Percentiles rank a stretch among this genome's conserved stretches.
phyloP scores from a whole-genome alignment of 176 grass and related monocot species.

The Phoenix roebelenii region DNA sequence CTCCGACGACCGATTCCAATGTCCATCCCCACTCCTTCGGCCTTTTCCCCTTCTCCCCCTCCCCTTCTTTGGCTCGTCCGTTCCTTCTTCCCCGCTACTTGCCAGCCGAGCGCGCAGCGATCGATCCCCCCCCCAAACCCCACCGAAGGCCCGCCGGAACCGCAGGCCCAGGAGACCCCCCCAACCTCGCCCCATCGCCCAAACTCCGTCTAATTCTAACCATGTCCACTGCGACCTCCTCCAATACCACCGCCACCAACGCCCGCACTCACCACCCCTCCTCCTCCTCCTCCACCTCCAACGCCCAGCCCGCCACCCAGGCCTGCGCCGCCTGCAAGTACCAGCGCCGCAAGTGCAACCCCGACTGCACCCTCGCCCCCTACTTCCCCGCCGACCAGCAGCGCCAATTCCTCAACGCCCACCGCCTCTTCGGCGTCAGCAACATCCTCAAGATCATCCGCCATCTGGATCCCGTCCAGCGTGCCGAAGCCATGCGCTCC shows the following conservation, averaged over 20 bases:
- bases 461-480: slow-evolving; percentile 1
- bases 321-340: slow-evolving; percentile 68
- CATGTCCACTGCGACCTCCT: slow-evolving; percentile 20
- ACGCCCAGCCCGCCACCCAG: slow-evolving; percentile 7
- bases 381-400: slow-evolving; percentile 68
- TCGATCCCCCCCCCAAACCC: too few relatives aligned
- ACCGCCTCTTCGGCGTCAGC: slow-evolving; percentile 55
- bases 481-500: slow-evolving; percentile 32
- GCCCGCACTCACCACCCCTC: slow-evolving; percentile 9
- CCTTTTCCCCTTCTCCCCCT: too few relatives aligned
- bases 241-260: neutral
- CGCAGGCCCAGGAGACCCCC: too few relatives aligned
- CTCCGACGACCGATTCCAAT: too few relatives aligned
- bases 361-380: slow-evolving; percentile 37
- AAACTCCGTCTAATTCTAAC: neutral
- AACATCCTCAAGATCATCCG: slow-evolving; percentile 39
- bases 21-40: too few relatives aligned
- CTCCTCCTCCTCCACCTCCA: neutral
- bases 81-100: too few relatives aligned
- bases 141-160: too few relatives aligned
- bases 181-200: too few relatives aligned
- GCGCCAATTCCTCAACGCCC: slow-evolving; percentile 40
- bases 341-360: slow-evolving; percentile 56
- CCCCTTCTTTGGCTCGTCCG: too few relatives aligned
- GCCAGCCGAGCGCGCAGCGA: too few relatives aligned